A percentile compares a stretch with the other conserved stretches of the same genome.
Conservation (phyloP, 331 rosid species). For the Pyracantha coccinea region DNA sequence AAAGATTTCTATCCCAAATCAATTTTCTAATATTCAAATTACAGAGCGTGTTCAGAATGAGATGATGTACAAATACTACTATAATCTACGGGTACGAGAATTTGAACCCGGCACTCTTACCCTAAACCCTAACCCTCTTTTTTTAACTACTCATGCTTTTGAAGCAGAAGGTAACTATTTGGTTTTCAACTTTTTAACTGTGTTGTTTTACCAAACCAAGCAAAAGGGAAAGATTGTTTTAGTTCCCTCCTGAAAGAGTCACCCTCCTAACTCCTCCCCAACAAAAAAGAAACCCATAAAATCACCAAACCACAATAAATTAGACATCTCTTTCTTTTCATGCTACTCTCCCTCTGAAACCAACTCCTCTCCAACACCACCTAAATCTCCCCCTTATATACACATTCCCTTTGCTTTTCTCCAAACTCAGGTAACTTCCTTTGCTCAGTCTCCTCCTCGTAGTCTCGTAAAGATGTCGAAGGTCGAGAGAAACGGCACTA, state of each 20-base stretch:
- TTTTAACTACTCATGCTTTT: too few species aligned
- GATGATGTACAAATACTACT: too few species aligned
- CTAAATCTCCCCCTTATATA: conserved; percentile 31
- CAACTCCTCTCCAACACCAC: conserved; percentile 50
- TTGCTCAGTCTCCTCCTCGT: neutral
- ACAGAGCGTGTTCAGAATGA: too few species aligned
- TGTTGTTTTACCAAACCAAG: conserved; percentile 2
- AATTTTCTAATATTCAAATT: too few species aligned
- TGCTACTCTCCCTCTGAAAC: conserved; percentile 42
- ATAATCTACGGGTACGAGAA: too few species aligned
- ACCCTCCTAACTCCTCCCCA: neutral
- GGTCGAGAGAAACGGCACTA: conserved; percentile 25
- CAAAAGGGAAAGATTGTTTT: conserved; percentile 31
- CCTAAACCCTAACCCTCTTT: too few species aligned
- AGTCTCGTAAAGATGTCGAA: conserved; percentile 36
- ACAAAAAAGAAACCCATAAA: neutral
- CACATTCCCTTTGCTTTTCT: neutral
- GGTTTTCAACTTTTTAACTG: too few species aligned
- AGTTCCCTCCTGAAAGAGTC: conserved; percentile 3
- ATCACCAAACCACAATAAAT: conserved; percentile 32
- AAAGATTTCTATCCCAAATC: too few species aligned
- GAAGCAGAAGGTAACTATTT: too few species aligned
- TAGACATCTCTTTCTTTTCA: conserved; percentile 30
- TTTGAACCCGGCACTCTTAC: too few species aligned
- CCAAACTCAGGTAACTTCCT: conserved; percentile 2